These are phyloP conservation scores for Kokia cookei DNA, from an alignment of 441 rosid genomes.

Conservation along the genomic window DNA sequence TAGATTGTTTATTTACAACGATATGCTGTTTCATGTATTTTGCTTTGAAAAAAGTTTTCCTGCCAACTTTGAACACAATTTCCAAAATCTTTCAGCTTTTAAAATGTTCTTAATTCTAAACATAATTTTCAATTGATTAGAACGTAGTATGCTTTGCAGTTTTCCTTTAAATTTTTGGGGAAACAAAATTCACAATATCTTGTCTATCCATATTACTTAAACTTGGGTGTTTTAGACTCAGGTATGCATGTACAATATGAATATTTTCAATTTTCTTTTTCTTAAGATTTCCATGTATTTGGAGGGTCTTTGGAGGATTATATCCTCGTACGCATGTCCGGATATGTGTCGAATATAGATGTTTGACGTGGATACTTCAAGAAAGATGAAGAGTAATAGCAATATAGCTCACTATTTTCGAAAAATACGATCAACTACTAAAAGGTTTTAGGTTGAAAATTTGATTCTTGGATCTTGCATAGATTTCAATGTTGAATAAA, in stretches of 20 bases:
- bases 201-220: not conserved
- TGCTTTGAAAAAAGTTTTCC: not conserved
- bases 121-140: not conserved
- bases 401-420: not conserved
- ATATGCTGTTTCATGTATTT: not conserved
- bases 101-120: not conserved
- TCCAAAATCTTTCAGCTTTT: not conserved
- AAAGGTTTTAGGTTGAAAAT: not conserved
- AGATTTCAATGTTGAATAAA: not conserved
- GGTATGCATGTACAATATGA: no score
- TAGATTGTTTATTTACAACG: not conserved
- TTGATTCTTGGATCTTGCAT: not conserved
- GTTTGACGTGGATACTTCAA: no score
- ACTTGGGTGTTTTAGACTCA: no score
- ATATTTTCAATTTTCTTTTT: no score
- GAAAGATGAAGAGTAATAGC: no score
- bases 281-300: no score
- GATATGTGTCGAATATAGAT: no score
- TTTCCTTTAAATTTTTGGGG: not conserved
- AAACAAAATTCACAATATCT: not conserved
- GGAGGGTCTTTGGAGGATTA: no score
- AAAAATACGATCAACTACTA: not conserved
- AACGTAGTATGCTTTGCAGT: not conserved
- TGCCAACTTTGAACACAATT: not conserved
- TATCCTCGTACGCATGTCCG: no score